These are phyloP conservation scores for Raffaelea deltoideospora DNA, from an alignment of 2,329 filamentous ascomycete genomes.

Conservation along the genomic window DNA sequence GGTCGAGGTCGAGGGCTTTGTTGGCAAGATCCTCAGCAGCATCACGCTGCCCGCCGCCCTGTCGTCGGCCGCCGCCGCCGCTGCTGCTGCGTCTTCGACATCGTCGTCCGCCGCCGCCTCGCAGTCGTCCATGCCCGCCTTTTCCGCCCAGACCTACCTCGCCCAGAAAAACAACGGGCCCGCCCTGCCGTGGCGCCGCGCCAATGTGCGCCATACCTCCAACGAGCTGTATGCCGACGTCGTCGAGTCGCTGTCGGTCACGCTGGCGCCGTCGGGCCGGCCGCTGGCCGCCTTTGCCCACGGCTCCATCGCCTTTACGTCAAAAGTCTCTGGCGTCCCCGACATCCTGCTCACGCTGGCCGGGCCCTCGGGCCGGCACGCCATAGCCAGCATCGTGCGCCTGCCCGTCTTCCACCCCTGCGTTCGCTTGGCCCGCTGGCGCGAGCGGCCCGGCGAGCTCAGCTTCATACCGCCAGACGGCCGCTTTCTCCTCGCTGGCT, in stretches of 20 bases:
- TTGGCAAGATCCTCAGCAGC: slow-evolving; percentile 77
- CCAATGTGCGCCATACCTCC: slow-evolving; percentile 87
- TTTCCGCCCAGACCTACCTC: slow-evolving; percentile 19
- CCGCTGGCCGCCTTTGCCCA: slow-evolving; percentile 77
- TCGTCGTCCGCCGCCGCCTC: background rate
- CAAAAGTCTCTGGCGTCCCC: slow-evolving; percentile 86
- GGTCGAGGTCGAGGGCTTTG: slow-evolving; percentile 79
- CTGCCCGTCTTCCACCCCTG: slow-evolving; percentile 93
- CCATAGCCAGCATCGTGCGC: slow-evolving; percentile 60
- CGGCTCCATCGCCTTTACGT: slow-evolving; percentile 86
- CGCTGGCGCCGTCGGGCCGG: slow-evolving; percentile 76
- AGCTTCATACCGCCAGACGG: slow-evolving; percentile 94
- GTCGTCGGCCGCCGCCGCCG: slow-evolving; percentile 9
- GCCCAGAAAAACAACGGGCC: slow-evolving; percentile 24
- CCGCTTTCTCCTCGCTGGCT: slow-evolving; percentile 81
- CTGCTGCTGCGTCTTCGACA: background rate
- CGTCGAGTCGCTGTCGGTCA: slow-evolving; percentile 77
- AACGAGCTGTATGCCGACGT: slow-evolving; percentile 97
- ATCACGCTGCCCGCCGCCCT: slow-evolving; percentile 70
- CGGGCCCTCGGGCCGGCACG: slow-evolving; percentile 66
- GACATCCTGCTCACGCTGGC: slow-evolving; percentile 73
- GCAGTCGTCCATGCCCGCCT: slow-evolving; percentile 1
- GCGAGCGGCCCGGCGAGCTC: slow-evolving; percentile 75
- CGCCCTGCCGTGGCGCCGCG: slow-evolving; percentile 70
- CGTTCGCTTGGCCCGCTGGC: slow-evolving; percentile 80